These are phyloP conservation scores for Aspergillus egyptiacus DNA, from an alignment of 495 filamentous ascomycete species.

Conservation along the genomic window DNA sequence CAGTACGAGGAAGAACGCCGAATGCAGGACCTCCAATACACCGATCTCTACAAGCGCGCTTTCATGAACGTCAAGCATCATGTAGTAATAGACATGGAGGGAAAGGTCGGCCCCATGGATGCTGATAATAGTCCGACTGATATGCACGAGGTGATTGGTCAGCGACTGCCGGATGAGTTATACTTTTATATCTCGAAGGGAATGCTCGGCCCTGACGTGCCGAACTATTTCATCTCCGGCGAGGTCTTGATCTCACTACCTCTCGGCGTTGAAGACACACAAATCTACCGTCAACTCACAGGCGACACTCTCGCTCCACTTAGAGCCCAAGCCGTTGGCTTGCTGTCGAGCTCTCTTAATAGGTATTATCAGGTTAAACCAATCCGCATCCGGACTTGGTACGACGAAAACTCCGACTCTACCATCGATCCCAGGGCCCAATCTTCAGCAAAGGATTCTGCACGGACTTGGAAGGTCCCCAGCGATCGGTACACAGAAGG, in stretches of 20 bases:
- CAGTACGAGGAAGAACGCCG: conserved; percentile 67
- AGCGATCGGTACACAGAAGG: conserved; percentile 42
- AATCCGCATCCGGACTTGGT: conserved; percentile 78
- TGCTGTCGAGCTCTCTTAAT: conserved; percentile 71
- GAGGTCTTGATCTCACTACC: conserved; percentile 70
- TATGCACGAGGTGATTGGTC: conserved; percentile 80
- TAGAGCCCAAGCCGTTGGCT: conserved; percentile 64
- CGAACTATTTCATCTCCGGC: conserved; percentile 73
- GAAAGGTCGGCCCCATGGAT: conserved; percentile 66
- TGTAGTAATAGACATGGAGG: conserved; percentile 67
- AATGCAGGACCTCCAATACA: conserved; percentile 64
- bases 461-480: conserved; percentile 70
- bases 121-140: conserved; percentile 65
- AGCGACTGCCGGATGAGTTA: conserved; percentile 83
- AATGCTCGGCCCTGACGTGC: conserved; percentile 68
- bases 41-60: conserved; percentile 77
- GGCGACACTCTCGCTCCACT: conserved; percentile 63
- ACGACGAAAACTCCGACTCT: conserved; percentile 59
- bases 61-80: conserved; percentile 83
- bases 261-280: conserved; percentile 71
- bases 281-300: conserved; percentile 76
- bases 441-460: conserved; percentile 52
- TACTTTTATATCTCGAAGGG: conserved; percentile 87
- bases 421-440: conserved; percentile 61
- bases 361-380: conserved; percentile 72